Base-by-base conservation (phyloP, 441 rosid species). In the Pelargonium australe region DNA sequence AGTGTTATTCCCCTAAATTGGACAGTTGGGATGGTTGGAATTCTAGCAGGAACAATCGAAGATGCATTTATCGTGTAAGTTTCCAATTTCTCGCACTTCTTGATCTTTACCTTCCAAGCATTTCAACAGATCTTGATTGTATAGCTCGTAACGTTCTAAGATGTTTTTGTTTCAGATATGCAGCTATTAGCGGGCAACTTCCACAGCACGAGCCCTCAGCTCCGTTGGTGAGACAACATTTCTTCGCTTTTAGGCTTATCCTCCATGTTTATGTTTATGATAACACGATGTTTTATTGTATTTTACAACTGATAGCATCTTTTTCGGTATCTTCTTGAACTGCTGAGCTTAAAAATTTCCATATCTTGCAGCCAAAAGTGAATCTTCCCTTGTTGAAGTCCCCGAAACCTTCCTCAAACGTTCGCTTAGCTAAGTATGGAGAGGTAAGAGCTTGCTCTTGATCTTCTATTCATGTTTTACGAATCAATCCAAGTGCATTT, bases 21-120 rank as follows among this genome's bases (percentile, higher is more conserved):
- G 92, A 89, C 95, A 0, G 88, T 89, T 8, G 95, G 95, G 47
- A 87, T 84, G 90, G 88, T 87, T 43, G 95, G 92, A 34, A 78
- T 89, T 49, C 75, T 89, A 6, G 87, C 95, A 1, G 82, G 84
- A 75, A 84, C 92, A 3, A 34, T 85, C 0, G 89, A 89, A 73
- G 95, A 89, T 72, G 89, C 92, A 19, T 73, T 84, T 57, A 77
- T 89, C 9, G 81, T 76, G 92, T 85, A 5, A 70, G 83, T 74
- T 17, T 60, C 23, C 23, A 49, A 43, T 19, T 66, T 17, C 20
- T 74, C 9, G 19, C 5, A 16, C 28, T 23, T 12, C 12, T 47
- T 5, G 13, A 7, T 4, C 34, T 34, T 41, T 23, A 64, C 12
- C 9, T 34, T 34, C 40, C 40, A 5, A 34, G 40, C 5, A 4